These are phyloP conservation scores for Alternaria brassicicola DNA, from an alignment of 2,329 filamentous ascomycete species.

Conservation along the genomic window DNA sequence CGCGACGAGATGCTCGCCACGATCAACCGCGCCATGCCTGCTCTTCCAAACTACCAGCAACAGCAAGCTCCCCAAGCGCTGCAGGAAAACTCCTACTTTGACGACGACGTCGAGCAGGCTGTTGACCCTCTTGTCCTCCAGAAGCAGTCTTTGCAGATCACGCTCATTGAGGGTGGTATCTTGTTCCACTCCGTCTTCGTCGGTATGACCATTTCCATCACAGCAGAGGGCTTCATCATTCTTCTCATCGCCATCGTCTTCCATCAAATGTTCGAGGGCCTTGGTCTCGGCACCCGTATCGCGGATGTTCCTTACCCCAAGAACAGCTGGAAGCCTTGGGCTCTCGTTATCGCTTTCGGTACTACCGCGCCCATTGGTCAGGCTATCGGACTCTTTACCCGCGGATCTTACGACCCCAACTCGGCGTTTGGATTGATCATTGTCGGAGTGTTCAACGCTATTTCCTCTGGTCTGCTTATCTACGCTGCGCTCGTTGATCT, in stretches of 20 bases:
- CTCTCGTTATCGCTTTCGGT: slow-evolving; percentile 67
- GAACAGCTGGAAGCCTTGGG: slow-evolving; percentile 64
- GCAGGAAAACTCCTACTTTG: slow-evolving; percentile 44
- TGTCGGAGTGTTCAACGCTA: slow-evolving; percentile 69
- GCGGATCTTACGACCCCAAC: slow-evolving; percentile 66
- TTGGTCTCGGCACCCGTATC: slow-evolving; percentile 67
- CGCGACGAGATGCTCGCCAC: slow-evolving; percentile 64
- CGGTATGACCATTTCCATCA: slow-evolving; percentile 66
- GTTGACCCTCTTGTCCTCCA: slow-evolving; percentile 49
- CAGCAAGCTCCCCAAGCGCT: slow-evolving; percentile 28
- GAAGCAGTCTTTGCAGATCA: slow-evolving; percentile 50
- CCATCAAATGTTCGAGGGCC: slow-evolving; percentile 68
- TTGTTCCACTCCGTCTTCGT: slow-evolving; percentile 70
- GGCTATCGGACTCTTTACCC: slow-evolving; percentile 65
- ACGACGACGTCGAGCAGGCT: slow-evolving; percentile 43
- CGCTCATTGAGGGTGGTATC: slow-evolving; percentile 64
- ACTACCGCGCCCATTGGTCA: slow-evolving; percentile 69
- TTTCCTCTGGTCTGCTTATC: slow-evolving; percentile 66
- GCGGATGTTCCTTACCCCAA: slow-evolving; percentile 64
- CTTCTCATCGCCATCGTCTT: slow-evolving; percentile 67
- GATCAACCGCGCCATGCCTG: slow-evolving; percentile 52
- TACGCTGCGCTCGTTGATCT: slow-evolving; percentile 69
- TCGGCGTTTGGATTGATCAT: slow-evolving; percentile 69
- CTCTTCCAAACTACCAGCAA: slow-evolving; percentile 41
- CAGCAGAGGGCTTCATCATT: slow-evolving; percentile 62